Percentiles rank a stretch among this genome's conserved stretches.
These are phyloP conservation scores for Talaromyces sp. DNA, from an alignment of 2,329 filamentous ascomycete genomes.

Conservation along the genomic window DNA sequence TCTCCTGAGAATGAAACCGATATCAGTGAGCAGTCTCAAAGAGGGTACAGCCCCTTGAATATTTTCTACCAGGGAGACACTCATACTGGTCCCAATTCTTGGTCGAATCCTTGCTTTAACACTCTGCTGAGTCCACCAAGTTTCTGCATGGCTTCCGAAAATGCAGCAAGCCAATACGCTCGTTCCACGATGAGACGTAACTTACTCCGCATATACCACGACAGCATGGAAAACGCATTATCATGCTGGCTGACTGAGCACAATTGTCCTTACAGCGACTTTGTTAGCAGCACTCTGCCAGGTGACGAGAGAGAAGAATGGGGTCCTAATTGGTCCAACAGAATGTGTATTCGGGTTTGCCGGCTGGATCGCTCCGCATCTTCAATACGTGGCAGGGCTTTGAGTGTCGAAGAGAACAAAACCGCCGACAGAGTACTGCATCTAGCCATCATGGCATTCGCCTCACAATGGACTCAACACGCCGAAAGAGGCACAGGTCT, in stretches of 20 bases:
- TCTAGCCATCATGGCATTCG: conserved; percentile 43
- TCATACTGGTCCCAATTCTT: background rate
- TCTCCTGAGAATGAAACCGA: background rate
- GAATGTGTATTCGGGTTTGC: conserved; percentile 44
- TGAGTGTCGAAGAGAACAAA: conserved; percentile 38
- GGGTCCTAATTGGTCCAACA: conserved; percentile 41
- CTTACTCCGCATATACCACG: conserved; percentile 43
- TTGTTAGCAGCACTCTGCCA: conserved; percentile 3
- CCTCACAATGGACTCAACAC: conserved; percentile 40
- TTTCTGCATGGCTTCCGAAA: conserved; percentile 19
- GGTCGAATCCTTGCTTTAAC: background rate
- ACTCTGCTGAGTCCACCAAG: background rate
- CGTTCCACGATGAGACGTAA: conserved; percentile 37
- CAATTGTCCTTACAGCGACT: conserved; percentile 43
- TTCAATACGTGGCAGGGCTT: conserved; percentile 33
- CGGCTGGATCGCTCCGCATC: conserved; percentile 40
- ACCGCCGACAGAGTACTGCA: conserved; percentile 41
- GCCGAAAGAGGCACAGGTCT: conserved; percentile 17
- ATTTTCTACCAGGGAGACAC: background rate
- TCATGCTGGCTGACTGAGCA: conserved; percentile 45
- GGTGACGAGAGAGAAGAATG: conserved; percentile 29
- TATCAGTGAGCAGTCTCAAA: background rate
- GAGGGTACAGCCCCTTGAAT: background rate
- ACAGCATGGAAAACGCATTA: conserved; percentile 45
- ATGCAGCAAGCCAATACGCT: conserved; percentile 33